Base-by-base conservation (phyloP, 768 basidiomycete species). In the Pleurotus giganteus region DNA sequence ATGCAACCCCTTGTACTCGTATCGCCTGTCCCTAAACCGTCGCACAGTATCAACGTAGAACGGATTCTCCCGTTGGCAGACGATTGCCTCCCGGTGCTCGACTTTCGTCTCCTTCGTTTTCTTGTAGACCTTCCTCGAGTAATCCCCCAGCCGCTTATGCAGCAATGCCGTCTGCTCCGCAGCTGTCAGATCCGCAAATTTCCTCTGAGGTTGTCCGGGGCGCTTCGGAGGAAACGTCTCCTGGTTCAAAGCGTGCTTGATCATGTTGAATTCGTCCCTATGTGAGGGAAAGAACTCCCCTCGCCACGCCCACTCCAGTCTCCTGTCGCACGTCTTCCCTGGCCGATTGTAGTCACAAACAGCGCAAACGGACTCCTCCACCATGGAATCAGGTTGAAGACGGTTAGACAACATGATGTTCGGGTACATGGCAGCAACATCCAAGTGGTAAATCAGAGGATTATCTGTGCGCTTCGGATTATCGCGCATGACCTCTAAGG, bases 341-440 rank as follows among this genome's bases (percentile, higher is more conserved):
- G 97, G 95, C 7, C 95, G 84, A 63, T 99, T 99, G 69, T 89
- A 98, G 71, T 99, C 97, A 72, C 97, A 99, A 1, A 98, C 94
- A 1, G 97, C 97, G 65, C 97, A 99, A 15, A 88, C 89, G 17
- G 96, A 85, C 69, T 98, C 97, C 64, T 95, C 93, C 8, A 98
- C 89, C 74, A 98, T 90, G 1, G 97, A 97, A 71, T 99, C 97
- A 2, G 97, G 97, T 62, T 99, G 97, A 2, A 99, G 80, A 29
- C 97, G 91, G 67, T 99, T 99, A 15, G 95, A 98, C 77, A 99
- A 87, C 97, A 99, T 99, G 83, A 99, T 98, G 71, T 98, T 99
- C 54, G 97, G 97, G 69, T 99, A 98, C 97, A 99, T 99, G 59
- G 97, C 97, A 2, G 97, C 97, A 58, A 99, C 97, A 64, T 99